Evolutionary conservation across 768 basidiomycete species (phyloP), one percentile per base, ranked within the genome.

Genomic region (Termitomyces sp.): DNA sequence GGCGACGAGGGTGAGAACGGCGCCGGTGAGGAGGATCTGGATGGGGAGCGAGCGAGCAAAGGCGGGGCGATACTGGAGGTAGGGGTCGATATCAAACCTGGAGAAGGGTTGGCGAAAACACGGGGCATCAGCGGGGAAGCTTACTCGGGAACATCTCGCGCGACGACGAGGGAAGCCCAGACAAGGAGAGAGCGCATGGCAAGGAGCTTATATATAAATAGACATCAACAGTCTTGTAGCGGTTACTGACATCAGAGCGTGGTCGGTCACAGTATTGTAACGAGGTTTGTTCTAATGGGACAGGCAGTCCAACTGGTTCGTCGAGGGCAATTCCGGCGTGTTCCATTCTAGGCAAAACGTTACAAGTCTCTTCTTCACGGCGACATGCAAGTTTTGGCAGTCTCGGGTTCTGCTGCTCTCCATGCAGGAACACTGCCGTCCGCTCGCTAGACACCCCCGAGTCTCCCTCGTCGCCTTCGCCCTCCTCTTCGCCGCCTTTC

Each of bases 21-120:
- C 82, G 47, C 93, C 93, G 1, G 85, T 87, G 53, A 96, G 74
- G 58, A 97, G 80, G 51, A 98, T 84, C 67, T 99, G 97, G 0
- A 96, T 82, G 2, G 96, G 94, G 16, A 98, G 82, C 0, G 95
- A 94, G 60, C 87, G 87, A 6, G 87, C 87, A 66, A 97, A 98
- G 0, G 77, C 71, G 0, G 96, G 96, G 15, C 91, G 83, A 65
- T 76, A 94, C 8, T 73, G 58, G 33, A 95, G 81, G 65, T 92
- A 92, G 0, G 94, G 94, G 69, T 96, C 90, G 6, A 64, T 54
- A 0, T 62, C 4, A 45, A 66, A 76, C 0, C 73, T 74, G 39
- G n/a, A 42, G 1, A 18, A 42, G 4, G 1, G 39, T 37, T 37
- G 4, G 29, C 20, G 7, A n/a, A n/a, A 29, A 2, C n/a, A 26